These are phyloP conservation scores for Talaromyces adpressus DNA, from an alignment of 495 filamentous ascomycete species.

Conservation along the genomic window DNA sequence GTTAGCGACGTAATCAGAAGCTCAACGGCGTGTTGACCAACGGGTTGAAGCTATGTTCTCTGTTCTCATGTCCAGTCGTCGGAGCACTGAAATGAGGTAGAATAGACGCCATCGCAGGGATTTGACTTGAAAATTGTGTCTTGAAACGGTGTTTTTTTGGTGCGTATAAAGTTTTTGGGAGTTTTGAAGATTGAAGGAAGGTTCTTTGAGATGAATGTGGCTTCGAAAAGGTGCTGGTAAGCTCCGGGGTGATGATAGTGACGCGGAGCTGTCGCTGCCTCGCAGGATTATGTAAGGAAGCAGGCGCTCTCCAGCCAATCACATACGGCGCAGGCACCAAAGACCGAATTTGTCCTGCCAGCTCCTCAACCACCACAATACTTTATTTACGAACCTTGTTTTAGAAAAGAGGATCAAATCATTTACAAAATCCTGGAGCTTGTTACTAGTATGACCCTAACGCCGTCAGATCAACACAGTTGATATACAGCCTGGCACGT, in stretches of 20 bases:
- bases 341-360: background rate
- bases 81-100: slow-evolving; percentile 48
- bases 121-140: background rate
- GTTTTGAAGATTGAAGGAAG: slow-evolving; percentile 1
- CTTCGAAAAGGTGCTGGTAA: slow-evolving; percentile 9
- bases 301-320: slow-evolving; percentile 8
- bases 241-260: slow-evolving; percentile 11
- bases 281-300: slow-evolving; percentile 6
- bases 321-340: background rate
- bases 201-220: slow-evolving; percentile 5
- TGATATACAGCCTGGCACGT: background rate
- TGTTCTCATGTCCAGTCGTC: slow-evolving; percentile 42
- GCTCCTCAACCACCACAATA: background rate
- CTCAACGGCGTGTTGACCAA: slow-evolving; percentile 32
- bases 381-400: background rate
- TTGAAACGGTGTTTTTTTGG: background rate
- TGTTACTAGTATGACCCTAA: background rate
- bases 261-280: slow-evolving; percentile 12
- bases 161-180: background rate
- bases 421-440: background rate
- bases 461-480: background rate
- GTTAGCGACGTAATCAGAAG: slow-evolving; percentile 12
- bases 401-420: background rate
- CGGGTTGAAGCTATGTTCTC: slow-evolving; percentile 91
- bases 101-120: slow-evolving; percentile 37